phyloP scores from a whole-genome alignment of 257 asterid species.

The Oldenlandia corymbosa region DNA sequence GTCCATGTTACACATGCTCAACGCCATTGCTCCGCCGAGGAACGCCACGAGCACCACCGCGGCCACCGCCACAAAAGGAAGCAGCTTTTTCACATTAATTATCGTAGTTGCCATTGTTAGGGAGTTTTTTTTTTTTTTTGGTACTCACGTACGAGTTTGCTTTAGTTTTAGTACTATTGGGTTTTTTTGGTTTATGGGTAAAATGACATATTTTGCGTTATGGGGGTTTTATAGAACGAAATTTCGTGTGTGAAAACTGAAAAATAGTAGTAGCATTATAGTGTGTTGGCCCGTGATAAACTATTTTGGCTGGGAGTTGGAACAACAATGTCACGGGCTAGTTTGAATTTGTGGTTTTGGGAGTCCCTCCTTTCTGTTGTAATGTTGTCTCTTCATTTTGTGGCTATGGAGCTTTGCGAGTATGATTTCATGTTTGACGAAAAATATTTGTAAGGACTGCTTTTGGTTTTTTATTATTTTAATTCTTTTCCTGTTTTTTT shows the following conservation, averaged over 20 bases:
- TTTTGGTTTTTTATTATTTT: no score
- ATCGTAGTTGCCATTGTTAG: no score
- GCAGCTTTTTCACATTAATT: neutral
- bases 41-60: neutral
- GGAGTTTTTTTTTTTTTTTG: no score
- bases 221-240: neutral
- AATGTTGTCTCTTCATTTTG: neutral
- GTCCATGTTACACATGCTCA: constrained; percentile 50
- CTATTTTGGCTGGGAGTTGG: neutral
- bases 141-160: no score
- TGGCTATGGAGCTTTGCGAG: neutral
- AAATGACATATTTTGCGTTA: no score
- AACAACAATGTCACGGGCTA: constrained; percentile 9
- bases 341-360: neutral
- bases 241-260: neutral
- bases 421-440: neutral
- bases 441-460: neutral
- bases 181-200: neutral
- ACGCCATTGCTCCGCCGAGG: neutral
- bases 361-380: neutral
- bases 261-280: no score
- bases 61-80: neutral
- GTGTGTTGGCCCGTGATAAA: constrained; percentile 11
- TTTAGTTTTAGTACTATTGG: no score
- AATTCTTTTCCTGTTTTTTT: no score